Evolutionary conservation across 768 basidiomycete species (phyloP).

Genomic region (Rubroboletus pulcherrimus): DNA sequence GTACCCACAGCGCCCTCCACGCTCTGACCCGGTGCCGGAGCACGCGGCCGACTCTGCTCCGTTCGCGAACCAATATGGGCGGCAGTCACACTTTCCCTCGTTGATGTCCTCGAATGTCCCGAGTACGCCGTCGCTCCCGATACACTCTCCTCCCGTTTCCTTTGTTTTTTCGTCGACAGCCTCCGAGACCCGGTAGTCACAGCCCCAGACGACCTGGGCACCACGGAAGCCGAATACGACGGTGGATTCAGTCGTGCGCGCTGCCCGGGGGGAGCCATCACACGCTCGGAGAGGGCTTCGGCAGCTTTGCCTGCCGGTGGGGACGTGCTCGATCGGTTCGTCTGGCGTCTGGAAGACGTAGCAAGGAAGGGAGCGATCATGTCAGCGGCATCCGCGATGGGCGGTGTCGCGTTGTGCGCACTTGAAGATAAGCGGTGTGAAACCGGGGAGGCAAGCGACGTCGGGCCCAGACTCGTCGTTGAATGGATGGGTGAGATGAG

Average conservation of each 20-base stretch:
- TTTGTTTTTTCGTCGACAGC: not conserved
- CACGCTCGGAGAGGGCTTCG: slow-evolving; percentile 3
- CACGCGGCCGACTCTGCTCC: not conserved
- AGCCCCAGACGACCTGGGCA: not conserved
- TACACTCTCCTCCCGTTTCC: not conserved
- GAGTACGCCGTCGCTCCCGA: slow-evolving; percentile 12
- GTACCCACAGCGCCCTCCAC: not conserved
- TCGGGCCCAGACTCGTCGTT: slow-evolving; percentile 4
- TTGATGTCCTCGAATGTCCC: slow-evolving; percentile 5
- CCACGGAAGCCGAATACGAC: slow-evolving; percentile 16
- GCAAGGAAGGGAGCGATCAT: slow-evolving; percentile 24
- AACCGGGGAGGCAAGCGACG: not conserved
- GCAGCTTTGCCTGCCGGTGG: not conserved
- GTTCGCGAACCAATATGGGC: not conserved
- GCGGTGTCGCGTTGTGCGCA: not conserved
- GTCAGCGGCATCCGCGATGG: slow-evolving; percentile 18
- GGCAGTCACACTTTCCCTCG: not conserved
- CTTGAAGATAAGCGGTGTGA: not conserved
- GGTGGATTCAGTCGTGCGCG: slow-evolving; percentile 28
- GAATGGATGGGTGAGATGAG: slow-evolving; percentile 10
- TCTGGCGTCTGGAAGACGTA: slow-evolving; percentile 3
- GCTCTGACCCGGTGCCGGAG: not conserved
- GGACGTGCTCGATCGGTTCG: not conserved
- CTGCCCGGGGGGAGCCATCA: not conserved
- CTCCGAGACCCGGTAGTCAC: not conserved